Percentiles rank a stretch among this genome's conserved stretches.
Conservation (phyloP, 805 yeast genomes). For the Wilhelminamyces savonicus region DNA sequence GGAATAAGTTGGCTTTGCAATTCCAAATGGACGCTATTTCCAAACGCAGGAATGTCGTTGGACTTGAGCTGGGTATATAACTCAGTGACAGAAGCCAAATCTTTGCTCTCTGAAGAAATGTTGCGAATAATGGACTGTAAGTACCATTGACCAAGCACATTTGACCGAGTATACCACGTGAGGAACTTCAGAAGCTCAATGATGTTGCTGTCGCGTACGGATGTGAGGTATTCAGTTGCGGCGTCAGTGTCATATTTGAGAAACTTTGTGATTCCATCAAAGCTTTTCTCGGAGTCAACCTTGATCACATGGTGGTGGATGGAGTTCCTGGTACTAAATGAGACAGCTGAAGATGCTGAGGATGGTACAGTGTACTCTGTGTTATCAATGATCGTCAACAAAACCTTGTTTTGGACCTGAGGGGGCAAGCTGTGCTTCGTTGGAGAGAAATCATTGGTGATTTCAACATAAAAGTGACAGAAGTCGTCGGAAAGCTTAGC, state of each 20-base stretch:
- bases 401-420: conserved; percentile 15
- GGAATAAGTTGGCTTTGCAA: conserved; percentile 30
- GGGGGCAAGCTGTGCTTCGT: conserved; percentile 7
- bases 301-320: conserved; percentile 22
- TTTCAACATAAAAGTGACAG: conserved; percentile 17
- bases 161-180: conserved; percentile 18
- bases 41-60: conserved; percentile 20
- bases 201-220: conserved; percentile 29
- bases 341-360: conserved; percentile 20
- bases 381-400: conserved; percentile 33
- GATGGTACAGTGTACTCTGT: conserved; percentile 30
- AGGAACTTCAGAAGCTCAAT: conserved; percentile 25
- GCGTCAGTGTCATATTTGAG: conserved; percentile 25
- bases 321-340: conserved; percentile 10
- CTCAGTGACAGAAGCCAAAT: no score
- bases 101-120: no score
- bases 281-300: conserved; percentile 20
- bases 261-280: conserved; percentile 23
- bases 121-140: no score
- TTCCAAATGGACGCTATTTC: conserved; percentile 27
- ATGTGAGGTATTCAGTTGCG: conserved; percentile 21
- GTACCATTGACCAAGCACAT: no score
- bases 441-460: conserved; percentile 14
- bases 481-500: no score
- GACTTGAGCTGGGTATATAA: conserved; percentile 14